Percentiles rank a stretch among this genome's conserved stretches.
These are phyloP conservation scores for Fusarium circinatum DNA, from an alignment of 2,329 filamentous ascomycete genomes.

Conservation along the genomic window DNA sequence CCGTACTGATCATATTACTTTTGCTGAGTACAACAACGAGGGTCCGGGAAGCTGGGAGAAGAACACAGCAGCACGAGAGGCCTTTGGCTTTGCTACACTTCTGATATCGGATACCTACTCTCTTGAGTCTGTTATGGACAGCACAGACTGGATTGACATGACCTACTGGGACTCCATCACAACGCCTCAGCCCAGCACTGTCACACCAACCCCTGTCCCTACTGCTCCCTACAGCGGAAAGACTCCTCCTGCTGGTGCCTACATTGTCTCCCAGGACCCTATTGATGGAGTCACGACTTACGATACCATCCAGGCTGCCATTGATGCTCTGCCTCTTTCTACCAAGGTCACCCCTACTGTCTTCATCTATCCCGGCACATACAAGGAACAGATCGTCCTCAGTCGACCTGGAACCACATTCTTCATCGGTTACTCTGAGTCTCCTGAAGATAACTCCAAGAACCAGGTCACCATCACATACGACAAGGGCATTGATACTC, in stretches of 20 bases:
- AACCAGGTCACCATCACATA: conserved; percentile 40
- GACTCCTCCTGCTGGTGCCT: conserved; percentile 42
- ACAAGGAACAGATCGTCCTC: conserved; percentile 38
- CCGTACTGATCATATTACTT: conserved; percentile 63
- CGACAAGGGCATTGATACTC: conserved; percentile 37
- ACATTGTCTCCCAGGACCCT: conserved; percentile 37
- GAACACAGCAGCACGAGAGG: conserved; percentile 30
- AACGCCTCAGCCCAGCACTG: conserved; percentile 29
- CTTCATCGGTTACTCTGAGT: conserved; percentile 37
- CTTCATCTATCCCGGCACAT: conserved; percentile 39
- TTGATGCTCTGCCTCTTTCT: conserved; percentile 51
- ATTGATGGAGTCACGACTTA: conserved; percentile 18
- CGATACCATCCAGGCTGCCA: conserved; percentile 46
- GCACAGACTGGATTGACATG: conserved; percentile 40
- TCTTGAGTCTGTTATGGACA: conserved; percentile 33
- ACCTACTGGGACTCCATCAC: conserved; percentile 37
- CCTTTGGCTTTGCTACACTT: conserved; percentile 33
- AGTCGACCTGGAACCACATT: conserved; percentile 25
- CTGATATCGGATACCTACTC: conserved; percentile 33
- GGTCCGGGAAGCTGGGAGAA: conserved; percentile 52
- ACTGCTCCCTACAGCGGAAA: conserved; percentile 51
- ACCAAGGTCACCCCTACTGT: conserved; percentile 42
- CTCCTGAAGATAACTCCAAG: conserved; percentile 40
- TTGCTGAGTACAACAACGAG: conserved; percentile 68
- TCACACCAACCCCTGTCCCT: conserved; percentile 33